These are phyloP conservation scores for Lithohypha guttulata DNA, from an alignment of 2,329 filamentous ascomycete genomes.

Conservation along the genomic window DNA sequence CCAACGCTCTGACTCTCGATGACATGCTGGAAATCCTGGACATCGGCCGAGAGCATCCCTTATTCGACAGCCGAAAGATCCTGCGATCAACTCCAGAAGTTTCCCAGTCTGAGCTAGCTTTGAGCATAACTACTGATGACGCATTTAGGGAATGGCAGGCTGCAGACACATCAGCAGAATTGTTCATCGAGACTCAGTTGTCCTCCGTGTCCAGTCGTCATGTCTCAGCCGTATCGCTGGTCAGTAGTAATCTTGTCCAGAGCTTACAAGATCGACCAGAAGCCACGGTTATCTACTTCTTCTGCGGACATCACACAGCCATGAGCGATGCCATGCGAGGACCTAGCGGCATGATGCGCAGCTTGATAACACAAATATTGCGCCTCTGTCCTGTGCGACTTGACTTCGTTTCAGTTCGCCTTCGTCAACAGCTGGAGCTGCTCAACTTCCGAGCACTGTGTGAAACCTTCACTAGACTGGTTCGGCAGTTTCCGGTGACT, in stretches of 20 bases:
- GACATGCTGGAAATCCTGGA: constrained; percentile 9
- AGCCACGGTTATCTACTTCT: constrained; percentile 6
- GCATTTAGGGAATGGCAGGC: constrained; percentile 9
- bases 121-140: not conserved
- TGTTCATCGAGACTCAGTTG: constrained; percentile 9
- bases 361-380: constrained; percentile 7
- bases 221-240: constrained; percentile 6
- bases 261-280: constrained; percentile 5
- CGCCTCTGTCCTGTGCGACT: constrained; percentile 2
- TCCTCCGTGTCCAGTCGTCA: not conserved
- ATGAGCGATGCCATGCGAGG: constrained; percentile 8
- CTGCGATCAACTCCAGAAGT: constrained; percentile 5
- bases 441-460: constrained; percentile 8
- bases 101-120: constrained; percentile 7
- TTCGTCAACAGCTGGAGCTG: constrained; percentile 6
- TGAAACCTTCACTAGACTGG: constrained; percentile 2
- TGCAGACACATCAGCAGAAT: not conserved
- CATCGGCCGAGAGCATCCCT: constrained; percentile 1
- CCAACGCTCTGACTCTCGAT: constrained; percentile 4
- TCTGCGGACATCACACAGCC: constrained; percentile 10
- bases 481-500: constrained; percentile 5
- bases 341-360: constrained; percentile 11
- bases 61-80: constrained; percentile 2
- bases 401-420: constrained; percentile 2
- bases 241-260: constrained; percentile 8